phyloP scores from a whole-genome alignment of 805 yeast genomes.

The Teunomyces gatunensis region DNA sequence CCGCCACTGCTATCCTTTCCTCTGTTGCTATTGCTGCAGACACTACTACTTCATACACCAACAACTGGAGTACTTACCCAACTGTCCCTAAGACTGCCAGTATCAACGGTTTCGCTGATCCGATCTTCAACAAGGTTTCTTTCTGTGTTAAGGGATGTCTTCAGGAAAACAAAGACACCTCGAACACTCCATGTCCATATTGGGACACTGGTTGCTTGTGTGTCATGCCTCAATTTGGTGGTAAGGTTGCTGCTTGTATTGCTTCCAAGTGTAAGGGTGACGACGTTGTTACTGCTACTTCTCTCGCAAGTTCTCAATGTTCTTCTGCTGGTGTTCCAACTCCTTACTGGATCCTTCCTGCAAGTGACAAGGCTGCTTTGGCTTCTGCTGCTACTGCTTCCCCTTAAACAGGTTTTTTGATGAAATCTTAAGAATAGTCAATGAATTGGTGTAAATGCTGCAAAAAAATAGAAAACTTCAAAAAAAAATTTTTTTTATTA shows the following conservation, averaged over 20 bases:
- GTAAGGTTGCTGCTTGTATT: conserved; percentile 34
- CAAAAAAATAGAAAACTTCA: not conserved
- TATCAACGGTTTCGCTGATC: conserved; percentile 50
- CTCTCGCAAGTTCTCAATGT: conserved; percentile 33
- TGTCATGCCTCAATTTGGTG: conserved; percentile 37
- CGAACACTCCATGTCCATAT: conserved; percentile 42
- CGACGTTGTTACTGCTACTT: conserved; percentile 27
- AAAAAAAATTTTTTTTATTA: not conserved
- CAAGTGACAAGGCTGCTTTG: conserved; percentile 22
- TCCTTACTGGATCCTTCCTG: conserved; percentile 30
- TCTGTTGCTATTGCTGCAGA: conserved; percentile 19
- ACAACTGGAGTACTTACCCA: conserved; percentile 38
- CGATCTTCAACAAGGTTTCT: conserved; percentile 36
- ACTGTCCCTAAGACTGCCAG: conserved; percentile 45
- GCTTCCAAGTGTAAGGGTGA: conserved; percentile 24
- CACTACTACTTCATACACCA: conserved; percentile 25
- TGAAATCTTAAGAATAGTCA: not conserved
- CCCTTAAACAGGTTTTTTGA: not conserved
- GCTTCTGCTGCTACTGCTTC: conserved; percentile 21
- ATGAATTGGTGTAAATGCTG: not conserved
- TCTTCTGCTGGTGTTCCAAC: conserved; percentile 34
- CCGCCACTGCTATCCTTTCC: conserved; percentile 9
- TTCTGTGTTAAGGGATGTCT: conserved; percentile 41
- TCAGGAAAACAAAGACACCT: conserved; percentile 25
- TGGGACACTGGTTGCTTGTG: conserved; percentile 48